Percentiles rank a stretch among this genome's conserved stretches.
Evolutionary conservation across 1,284 basidiomycete genomes (phyloP).

Genomic region (Ganoderma meredithae): DNA sequence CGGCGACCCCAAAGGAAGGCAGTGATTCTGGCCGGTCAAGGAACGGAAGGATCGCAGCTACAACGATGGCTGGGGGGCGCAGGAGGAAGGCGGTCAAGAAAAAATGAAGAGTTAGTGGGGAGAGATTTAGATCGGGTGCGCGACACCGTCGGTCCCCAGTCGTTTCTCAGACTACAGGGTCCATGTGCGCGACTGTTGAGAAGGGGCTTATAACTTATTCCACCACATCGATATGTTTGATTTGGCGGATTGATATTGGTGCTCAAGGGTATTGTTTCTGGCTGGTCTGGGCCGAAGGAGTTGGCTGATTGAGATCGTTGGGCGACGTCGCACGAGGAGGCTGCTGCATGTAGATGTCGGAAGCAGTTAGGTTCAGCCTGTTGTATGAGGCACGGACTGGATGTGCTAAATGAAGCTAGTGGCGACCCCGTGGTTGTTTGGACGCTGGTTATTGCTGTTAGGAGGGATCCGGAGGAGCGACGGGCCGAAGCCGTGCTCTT

Average conservation of each 20-base stretch:
- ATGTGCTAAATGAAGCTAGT: neutral
- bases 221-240: neutral
- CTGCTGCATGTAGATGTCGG: neutral
- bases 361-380: neutral
- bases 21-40: constrained; percentile 26
- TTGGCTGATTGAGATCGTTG: neutral
- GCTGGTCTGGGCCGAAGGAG: neutral
- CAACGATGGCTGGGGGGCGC: constrained; percentile 63
- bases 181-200: neutral
- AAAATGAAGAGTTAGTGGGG: constrained; percentile 9
- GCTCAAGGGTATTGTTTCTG: neutral
- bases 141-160: neutral
- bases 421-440: too few relatives aligned
- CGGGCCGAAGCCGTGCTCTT: neutral
- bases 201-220: constrained; percentile 4
- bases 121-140: neutral
- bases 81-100: constrained; percentile 60
- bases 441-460: neutral
- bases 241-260: neutral
- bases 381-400: neutral
- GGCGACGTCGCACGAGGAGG: neutral
- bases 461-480: constrained; percentile 8
- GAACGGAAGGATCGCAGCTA: constrained; percentile 44
- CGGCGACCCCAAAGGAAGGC: constrained; percentile 46
- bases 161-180: neutral